These are phyloP conservation scores for Prunella vulgaris DNA, from an alignment of 257 asterid genomes.

Conservation along the genomic window DNA sequence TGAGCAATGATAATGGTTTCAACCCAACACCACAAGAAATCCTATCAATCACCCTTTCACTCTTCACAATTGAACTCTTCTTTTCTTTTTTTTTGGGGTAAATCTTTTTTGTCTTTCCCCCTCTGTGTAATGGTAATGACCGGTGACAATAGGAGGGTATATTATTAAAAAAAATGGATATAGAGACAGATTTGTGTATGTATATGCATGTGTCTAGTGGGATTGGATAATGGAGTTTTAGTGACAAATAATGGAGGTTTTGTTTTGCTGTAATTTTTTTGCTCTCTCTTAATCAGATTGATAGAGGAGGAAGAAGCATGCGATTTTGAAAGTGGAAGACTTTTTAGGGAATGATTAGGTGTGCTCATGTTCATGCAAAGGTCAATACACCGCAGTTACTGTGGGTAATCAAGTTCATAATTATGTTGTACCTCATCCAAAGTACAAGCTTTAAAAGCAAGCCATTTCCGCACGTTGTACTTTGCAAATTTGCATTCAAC, in stretches of 20 bases:
- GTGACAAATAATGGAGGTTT: constrained; percentile 34
- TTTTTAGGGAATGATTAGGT: constrained; percentile 23
- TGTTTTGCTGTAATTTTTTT: constrained; percentile 17
- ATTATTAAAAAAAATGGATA: constrained; percentile 10
- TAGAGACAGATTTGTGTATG: constrained; percentile 28
- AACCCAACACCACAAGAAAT: constrained; percentile 30
- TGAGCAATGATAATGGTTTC: constrained; percentile 35
- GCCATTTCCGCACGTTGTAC: constrained; percentile 9
- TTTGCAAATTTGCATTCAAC: not conserved
- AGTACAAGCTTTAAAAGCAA: constrained; percentile 14
- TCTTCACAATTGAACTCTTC: constrained; percentile 5
- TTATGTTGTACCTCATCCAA: constrained; percentile 11
- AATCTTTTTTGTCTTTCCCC: constrained; percentile 19
- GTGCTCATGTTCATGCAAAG: constrained; percentile 13
- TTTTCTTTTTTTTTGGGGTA: not conserved
- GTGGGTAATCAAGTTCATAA: not conserved
- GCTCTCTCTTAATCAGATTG: not conserved
- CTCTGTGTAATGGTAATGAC: constrained; percentile 23
- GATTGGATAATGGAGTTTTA: constrained; percentile 30
- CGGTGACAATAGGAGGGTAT: constrained; percentile 26
- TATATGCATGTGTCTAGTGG: constrained; percentile 26
- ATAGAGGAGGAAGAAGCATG: constrained; percentile 30
- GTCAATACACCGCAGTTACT: constrained; percentile 13
- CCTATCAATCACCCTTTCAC: constrained; percentile 19
- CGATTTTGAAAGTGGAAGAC: constrained; percentile 33